A percentile compares a stretch with the other conserved stretches of the same genome.
Conservation (phyloP, 1,284 basidiomycete genomes). For the Microstroma glucosiphilum region DNA sequence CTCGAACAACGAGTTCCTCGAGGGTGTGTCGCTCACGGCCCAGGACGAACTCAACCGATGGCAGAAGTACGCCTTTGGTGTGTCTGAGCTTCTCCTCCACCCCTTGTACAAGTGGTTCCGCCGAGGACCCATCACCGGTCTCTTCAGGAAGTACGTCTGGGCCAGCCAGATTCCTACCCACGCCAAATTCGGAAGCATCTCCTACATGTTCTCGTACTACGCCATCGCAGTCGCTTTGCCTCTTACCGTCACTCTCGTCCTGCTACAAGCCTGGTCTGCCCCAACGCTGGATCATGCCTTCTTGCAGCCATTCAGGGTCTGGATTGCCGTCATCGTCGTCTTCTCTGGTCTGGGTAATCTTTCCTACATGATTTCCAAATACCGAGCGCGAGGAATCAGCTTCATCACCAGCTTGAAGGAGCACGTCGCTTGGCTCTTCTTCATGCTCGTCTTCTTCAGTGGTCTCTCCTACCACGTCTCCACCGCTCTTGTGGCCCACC, state of each 20-base stretch:
- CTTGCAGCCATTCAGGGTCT: constrained; percentile 60
- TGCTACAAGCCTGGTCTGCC: constrained; percentile 63
- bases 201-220: constrained; percentile 72
- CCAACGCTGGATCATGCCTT: constrained; percentile 63
- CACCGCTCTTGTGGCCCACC: constrained; percentile 68
- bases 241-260: constrained; percentile 65
- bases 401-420: constrained; percentile 59
- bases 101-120: constrained; percentile 63
- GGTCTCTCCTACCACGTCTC: constrained; percentile 54
- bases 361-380: constrained; percentile 66
- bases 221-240: constrained; percentile 66
- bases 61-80: constrained; percentile 78
- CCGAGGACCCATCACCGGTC: constrained; percentile 64
- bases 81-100: constrained; percentile 51
- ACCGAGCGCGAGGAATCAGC: constrained; percentile 64
- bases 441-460: constrained; percentile 48
- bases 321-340: constrained; percentile 68
- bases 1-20: constrained; percentile 70
- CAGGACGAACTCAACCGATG: constrained; percentile 75
- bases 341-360: constrained; percentile 69
- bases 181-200: constrained; percentile 65
- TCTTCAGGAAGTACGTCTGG: constrained; percentile 39
- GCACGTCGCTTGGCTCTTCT: constrained; percentile 69
- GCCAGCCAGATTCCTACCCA: constrained; percentile 51
- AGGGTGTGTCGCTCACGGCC: constrained; percentile 70